These are phyloP conservation scores for Diaporthe sp. DNA, from an alignment of 2,329 filamentous ascomycete species.

Conservation along the genomic window DNA sequence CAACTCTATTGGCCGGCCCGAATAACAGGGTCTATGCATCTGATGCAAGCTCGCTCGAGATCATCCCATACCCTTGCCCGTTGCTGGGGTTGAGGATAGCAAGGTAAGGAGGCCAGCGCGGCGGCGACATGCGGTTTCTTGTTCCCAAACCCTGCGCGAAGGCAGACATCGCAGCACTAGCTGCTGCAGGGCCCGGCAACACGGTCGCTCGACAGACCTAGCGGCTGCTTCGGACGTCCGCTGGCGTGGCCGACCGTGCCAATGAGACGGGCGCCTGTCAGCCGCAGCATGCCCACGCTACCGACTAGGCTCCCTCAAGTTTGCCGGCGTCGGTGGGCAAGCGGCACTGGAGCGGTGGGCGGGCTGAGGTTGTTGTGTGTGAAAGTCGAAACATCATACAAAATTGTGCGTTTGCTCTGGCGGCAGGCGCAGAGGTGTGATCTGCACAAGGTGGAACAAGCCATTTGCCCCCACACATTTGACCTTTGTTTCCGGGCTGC, in stretches of 20 bases:
- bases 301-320: not conserved
- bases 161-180: slow-evolving; percentile 13
- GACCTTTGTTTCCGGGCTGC: slow-evolving; percentile 9
- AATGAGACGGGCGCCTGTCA: slow-evolving; percentile 9
- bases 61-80: not conserved
- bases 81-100: not conserved
- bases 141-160: not conserved
- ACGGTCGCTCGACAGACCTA: slow-evolving; percentile 12
- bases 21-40: slow-evolving; percentile 18
- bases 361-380: not conserved
- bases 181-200: slow-evolving; percentile 10
- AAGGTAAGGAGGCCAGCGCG: not conserved
- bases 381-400: not conserved
- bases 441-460: slow-evolving; percentile 14
- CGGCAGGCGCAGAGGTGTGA: not conserved
- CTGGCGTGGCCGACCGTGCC: slow-evolving; percentile 26
- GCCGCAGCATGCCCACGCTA: slow-evolving; percentile 19
- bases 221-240: slow-evolving; percentile 28
- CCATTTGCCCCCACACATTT: not conserved
- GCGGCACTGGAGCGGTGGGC: not conserved
- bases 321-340: slow-evolving; percentile 12
- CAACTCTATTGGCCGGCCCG: not conserved
- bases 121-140: slow-evolving; percentile 10
- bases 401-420: not conserved
- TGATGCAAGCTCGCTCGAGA: slow-evolving; percentile 21